These are phyloP conservation scores for Talaromyces amestolkiae DNA, from an alignment of 2,329 filamentous ascomycete genomes.

Conservation along the genomic window DNA sequence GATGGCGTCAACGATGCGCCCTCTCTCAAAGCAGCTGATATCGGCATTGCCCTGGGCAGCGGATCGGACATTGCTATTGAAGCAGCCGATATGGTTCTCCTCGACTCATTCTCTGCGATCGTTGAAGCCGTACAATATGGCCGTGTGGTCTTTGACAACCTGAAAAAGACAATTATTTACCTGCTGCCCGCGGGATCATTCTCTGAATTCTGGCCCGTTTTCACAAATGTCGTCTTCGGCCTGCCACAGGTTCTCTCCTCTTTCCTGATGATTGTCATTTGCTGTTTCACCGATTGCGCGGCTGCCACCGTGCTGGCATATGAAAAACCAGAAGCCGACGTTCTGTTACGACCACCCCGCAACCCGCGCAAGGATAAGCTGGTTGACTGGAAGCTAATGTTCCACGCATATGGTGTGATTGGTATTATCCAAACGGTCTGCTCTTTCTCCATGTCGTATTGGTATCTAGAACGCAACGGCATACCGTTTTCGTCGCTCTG, in stretches of 20 bases:
- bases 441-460: constrained; percentile 65
- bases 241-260: constrained; percentile 70
- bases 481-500: constrained; percentile 64
- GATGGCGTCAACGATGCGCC: constrained; percentile 46
- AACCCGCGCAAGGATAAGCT: constrained; percentile 68
- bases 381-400: constrained; percentile 69
- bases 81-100: constrained; percentile 60
- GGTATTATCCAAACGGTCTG: constrained; percentile 62
- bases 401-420: constrained; percentile 70
- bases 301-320: constrained; percentile 72
- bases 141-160: constrained; percentile 71
- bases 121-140: constrained; percentile 71
- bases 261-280: constrained; percentile 70
- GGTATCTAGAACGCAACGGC: constrained; percentile 59
- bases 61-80: constrained; percentile 63
- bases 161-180: constrained; percentile 75
- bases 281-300: constrained; percentile 73
- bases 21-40: constrained; percentile 53
- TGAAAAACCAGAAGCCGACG: constrained; percentile 72
- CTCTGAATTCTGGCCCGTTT: constrained; percentile 70
- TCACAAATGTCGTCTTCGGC: constrained; percentile 70
- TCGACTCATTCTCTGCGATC: constrained; percentile 69
- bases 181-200: constrained; percentile 71
- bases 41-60: constrained; percentile 58
- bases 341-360: constrained; percentile 66